A percentile compares a stretch with the other conserved stretches of the same genome.
Evolutionary conservation across 2,329 filamentous ascomycete species (phyloP).

Genomic region (Diaporthe amygdali): DNA sequence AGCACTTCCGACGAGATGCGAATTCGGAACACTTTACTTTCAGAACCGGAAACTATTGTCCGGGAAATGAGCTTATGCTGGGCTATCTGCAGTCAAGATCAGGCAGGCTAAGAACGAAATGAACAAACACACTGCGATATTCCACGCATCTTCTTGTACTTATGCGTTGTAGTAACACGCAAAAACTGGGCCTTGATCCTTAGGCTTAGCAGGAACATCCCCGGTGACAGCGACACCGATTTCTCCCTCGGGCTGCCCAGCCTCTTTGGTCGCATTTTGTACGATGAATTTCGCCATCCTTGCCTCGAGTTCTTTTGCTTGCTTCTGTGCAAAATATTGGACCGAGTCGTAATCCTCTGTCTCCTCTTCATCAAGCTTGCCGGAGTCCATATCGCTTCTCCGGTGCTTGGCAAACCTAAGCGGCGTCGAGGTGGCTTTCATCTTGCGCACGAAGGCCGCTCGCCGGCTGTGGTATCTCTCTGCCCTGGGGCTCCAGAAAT

Average conservation of each 20-base stretch:
- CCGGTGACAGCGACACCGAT: conserved; percentile 2
- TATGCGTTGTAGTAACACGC: conserved; percentile 20
- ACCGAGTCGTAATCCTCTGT: conserved; percentile 41
- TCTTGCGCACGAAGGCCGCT: conserved; percentile 45
- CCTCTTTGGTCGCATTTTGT: neutral
- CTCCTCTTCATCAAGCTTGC: conserved; percentile 41
- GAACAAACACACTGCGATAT: neutral
- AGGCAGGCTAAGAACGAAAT: neutral
- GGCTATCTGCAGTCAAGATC: too few relatives aligned
- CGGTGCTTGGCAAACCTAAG: conserved; percentile 45
- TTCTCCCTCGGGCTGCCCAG: neutral
- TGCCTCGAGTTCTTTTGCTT: neutral
- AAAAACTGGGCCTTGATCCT: conserved; percentile 16
- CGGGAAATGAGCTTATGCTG: too few relatives aligned
- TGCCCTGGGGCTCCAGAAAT: conserved; percentile 46
- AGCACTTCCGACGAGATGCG: too few relatives aligned
- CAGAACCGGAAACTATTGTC: too few relatives aligned
- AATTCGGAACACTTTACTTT: too few relatives aligned
- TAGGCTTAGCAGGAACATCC: neutral
- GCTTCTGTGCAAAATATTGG: conserved; percentile 28
- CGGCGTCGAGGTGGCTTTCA: conserved; percentile 41
- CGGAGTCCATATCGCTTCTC: conserved; percentile 26
- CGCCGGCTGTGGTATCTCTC: conserved; percentile 43
- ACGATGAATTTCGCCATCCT: neutral
- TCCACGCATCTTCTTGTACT: neutral